Percentiles rank a stretch among this genome's conserved stretches.
phyloP scores from a whole-genome alignment of 805 yeast species.

The Debaryomyces castellii region DNA sequence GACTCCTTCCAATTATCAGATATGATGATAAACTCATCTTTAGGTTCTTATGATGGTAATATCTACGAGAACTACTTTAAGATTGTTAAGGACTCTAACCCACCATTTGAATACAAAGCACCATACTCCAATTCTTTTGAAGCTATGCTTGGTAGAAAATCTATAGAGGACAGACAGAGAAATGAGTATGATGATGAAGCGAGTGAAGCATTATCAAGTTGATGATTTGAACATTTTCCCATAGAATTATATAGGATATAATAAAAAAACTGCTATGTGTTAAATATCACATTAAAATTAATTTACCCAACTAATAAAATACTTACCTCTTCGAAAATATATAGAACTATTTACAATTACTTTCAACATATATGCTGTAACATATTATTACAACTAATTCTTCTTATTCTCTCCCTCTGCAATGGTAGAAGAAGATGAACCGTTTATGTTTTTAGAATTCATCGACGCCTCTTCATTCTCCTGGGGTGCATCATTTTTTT shows the following conservation, averaged over 20 bases:
- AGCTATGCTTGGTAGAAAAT: slow-evolving; percentile 29
- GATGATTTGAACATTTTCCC: too few relatives aligned
- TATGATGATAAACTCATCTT: slow-evolving; percentile 73
- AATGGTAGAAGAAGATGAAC: background rate
- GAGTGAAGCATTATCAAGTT: slow-evolving; percentile 19
- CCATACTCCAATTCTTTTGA: slow-evolving; percentile 45
- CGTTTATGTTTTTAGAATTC: background rate
- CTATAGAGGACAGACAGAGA: slow-evolving; percentile 29
- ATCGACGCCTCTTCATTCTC: background rate
- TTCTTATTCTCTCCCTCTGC: background rate
- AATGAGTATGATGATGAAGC: slow-evolving; percentile 27
- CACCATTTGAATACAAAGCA: slow-evolving; percentile 55
- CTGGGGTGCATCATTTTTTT: background rate
- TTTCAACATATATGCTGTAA: background rate
- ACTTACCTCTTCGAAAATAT: too few relatives aligned
- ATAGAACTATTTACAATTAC: background rate
- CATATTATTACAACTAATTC: background rate
- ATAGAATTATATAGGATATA: too few relatives aligned
- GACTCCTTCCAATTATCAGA: slow-evolving; percentile 81
- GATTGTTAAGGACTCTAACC: slow-evolving; percentile 47
- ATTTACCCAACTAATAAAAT: too few relatives aligned
- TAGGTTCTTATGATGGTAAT: slow-evolving; percentile 78
- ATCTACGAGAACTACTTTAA: slow-evolving; percentile 73
- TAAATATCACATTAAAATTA: too few relatives aligned
- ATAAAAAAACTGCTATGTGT: too few relatives aligned